Evolutionary conservation across 169 alveolate species (phyloP).

Genomic region (Cryptosporidium sp.): DNA sequence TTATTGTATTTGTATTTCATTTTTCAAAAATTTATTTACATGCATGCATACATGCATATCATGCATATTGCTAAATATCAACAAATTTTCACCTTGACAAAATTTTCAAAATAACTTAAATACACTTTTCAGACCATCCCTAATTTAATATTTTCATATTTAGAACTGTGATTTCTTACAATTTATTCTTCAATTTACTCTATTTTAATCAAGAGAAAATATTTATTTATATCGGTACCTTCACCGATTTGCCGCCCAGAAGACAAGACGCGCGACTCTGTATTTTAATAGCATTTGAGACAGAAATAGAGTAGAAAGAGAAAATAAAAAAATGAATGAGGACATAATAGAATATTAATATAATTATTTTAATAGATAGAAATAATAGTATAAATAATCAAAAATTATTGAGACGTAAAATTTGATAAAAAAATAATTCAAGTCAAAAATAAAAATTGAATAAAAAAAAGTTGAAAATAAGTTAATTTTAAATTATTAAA

Average conservation of each 20-base stretch:
- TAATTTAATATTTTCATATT: no score
- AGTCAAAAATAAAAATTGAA: background rate
- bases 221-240: background rate
- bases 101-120: no score
- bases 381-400: background rate
- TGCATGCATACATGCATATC: background rate
- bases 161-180: no score
- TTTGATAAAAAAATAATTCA: background rate
- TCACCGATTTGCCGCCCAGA: background rate
- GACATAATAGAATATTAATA: no score
- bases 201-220: no score
- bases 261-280: background rate
- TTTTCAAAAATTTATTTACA: background rate
- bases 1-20: background rate
- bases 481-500: background rate
- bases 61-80: no score
- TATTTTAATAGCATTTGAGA: background rate
- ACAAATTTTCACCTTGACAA: no score
- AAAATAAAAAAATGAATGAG: background rate
- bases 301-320: background rate
- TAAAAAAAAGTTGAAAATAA: background rate
- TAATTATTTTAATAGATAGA: background rate
- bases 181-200: no score
- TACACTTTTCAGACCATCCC: background rate
- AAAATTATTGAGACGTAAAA: background rate